Conservation (phyloP, 306 rosid genomes). For the Gleditsia sinensis region DNA sequence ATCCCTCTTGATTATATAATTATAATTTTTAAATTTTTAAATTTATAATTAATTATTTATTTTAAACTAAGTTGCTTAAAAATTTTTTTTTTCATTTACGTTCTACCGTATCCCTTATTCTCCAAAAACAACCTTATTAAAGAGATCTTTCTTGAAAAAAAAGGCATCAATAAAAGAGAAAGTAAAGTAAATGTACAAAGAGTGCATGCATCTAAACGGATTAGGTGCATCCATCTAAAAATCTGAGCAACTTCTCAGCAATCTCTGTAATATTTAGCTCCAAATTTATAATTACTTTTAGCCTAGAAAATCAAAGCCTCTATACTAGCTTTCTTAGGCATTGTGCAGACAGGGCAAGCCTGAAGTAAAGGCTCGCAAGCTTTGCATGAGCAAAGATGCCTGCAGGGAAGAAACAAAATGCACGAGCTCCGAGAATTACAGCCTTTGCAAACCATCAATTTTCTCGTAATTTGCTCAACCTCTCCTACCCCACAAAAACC, state of each 20-base stretch:
- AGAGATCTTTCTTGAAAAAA: background rate
- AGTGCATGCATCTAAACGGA: slow-evolving; percentile 10
- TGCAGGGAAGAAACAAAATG: slow-evolving; percentile 76
- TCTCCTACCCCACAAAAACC: background rate
- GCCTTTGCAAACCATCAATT: slow-evolving; percentile 50
- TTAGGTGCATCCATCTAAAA: background rate
- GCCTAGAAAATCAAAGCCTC: slow-evolving; percentile 76
- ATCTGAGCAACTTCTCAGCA: background rate
- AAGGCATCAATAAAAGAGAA: background rate
- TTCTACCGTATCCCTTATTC: background rate
- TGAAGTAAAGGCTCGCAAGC: slow-evolving; percentile 62
- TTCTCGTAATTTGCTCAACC: slow-evolving; percentile 22
- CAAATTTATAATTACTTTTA: slow-evolving; percentile 8
- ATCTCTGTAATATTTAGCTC: background rate
- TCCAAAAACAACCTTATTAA: background rate
- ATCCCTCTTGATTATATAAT: too few relatives aligned
- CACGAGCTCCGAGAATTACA: slow-evolving; percentile 60
- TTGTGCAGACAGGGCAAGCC: slow-evolving; percentile 69
- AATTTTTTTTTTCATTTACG: background rate
- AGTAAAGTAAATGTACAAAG: background rate
- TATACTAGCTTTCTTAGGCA: slow-evolving; percentile 65
- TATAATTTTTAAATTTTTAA: too few relatives aligned
- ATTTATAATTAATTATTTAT: too few relatives aligned
- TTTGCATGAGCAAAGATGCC: slow-evolving; percentile 82
- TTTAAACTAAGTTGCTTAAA: too few relatives aligned